Evolutionary conservation across 495 filamentous ascomycete genomes (phyloP).

Genomic region (Penicillium simplicissimum): DNA sequence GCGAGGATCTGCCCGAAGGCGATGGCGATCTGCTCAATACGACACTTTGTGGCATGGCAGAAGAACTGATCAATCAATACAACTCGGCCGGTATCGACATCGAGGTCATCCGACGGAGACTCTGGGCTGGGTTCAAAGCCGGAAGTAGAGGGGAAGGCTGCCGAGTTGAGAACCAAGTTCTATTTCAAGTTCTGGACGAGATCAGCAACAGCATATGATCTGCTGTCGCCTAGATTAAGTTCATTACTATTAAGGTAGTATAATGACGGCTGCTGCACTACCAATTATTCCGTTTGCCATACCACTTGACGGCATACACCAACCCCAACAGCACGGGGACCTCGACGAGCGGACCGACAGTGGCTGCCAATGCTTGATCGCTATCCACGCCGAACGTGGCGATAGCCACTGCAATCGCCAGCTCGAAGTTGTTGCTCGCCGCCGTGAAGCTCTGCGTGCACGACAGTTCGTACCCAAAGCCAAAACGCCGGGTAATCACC

Average conservation of each 20-base stretch:
- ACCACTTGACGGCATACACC: conserved; percentile 16
- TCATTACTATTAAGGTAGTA: background rate
- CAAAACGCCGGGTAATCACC: conserved; percentile 49
- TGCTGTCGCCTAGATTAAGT: background rate
- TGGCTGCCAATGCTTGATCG: conserved; percentile 82
- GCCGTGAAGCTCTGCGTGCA: conserved; percentile 89
- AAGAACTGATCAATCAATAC: conserved; percentile 42
- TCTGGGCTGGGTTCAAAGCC: conserved; percentile 40
- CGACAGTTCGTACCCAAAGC: conserved; percentile 70
- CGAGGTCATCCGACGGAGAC: conserved; percentile 35
- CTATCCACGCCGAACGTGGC: conserved; percentile 77
- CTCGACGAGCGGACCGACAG: conserved; percentile 58
- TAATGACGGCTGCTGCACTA: background rate
- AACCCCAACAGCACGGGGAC: conserved; percentile 12
- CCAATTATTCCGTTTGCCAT: conserved; percentile 12
- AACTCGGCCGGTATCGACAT: conserved; percentile 42
- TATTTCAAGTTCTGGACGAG: conserved; percentile 49
- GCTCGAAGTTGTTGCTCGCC: conserved; percentile 93
- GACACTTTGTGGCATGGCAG: conserved; percentile 45
- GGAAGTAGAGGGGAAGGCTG: conserved; percentile 38
- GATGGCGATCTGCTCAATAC: conserved; percentile 39
- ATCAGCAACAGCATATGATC: conserved; percentile 39
- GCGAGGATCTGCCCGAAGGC: background rate
- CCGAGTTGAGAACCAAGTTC: conserved; percentile 44
- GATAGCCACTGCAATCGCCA: conserved; percentile 89